phyloP scores from a whole-genome alignment of 495 filamentous ascomycete genomes.

The Ascobolus immersus region DNA sequence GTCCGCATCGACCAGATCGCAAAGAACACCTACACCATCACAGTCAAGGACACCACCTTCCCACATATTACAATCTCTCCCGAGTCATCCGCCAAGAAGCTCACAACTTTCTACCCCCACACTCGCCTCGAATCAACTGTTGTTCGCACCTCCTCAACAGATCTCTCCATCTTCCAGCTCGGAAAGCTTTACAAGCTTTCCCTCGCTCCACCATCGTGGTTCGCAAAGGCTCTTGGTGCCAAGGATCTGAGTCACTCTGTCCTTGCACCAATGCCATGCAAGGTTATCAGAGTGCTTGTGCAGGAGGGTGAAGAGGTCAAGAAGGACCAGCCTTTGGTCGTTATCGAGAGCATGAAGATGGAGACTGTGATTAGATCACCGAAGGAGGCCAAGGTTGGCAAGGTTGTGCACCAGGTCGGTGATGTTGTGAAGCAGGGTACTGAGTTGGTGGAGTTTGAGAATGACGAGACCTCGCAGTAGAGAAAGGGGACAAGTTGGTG shows the following conservation, averaged over 20 bases:
- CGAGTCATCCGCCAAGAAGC: slow-evolving; percentile 4
- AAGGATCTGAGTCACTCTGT: slow-evolving; percentile 51
- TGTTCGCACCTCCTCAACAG: slow-evolving; percentile 40
- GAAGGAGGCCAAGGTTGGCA: slow-evolving; percentile 51
- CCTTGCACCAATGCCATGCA: slow-evolving; percentile 82
- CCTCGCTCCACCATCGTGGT: slow-evolving; percentile 47
- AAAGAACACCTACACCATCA: slow-evolving; percentile 35
- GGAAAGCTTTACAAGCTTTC: slow-evolving; percentile 51
- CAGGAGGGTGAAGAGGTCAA: slow-evolving; percentile 52
- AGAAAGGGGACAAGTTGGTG: too few relatives aligned
- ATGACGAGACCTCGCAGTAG: slow-evolving; percentile 14
- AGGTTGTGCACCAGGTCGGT: slow-evolving; percentile 62
- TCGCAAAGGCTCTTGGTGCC: slow-evolving; percentile 59
- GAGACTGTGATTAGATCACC: slow-evolving; percentile 89
- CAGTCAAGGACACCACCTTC: slow-evolving; percentile 28
- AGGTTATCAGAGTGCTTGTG: slow-evolving; percentile 64
- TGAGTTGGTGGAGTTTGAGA: slow-evolving; percentile 29
- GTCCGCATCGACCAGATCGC: slow-evolving; percentile 42
- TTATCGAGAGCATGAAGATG: slow-evolving; percentile 99
- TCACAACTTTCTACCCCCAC: slow-evolving; percentile 43
- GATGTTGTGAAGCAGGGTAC: slow-evolving; percentile 35
- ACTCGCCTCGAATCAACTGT: slow-evolving; percentile 60
- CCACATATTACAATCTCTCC: slow-evolving; percentile 5
- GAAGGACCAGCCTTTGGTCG: slow-evolving; percentile 70
- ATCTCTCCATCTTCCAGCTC: slow-evolving; percentile 55